Evolutionary conservation across 257 asterid species (phyloP), one percentile per base, ranked within the genome.

Genomic region (Solanum ossicruentum): DNA sequence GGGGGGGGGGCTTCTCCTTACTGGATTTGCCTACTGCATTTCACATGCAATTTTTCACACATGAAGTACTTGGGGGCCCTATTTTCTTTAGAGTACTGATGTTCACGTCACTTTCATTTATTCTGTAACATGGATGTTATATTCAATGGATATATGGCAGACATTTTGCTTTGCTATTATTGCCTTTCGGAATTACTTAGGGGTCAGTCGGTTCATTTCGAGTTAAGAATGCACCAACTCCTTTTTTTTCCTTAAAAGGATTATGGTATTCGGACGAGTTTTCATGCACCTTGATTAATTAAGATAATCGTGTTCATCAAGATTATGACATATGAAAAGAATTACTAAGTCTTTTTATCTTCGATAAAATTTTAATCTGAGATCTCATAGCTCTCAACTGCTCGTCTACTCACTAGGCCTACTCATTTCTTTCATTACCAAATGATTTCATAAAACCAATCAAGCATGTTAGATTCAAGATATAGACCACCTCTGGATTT

Each of bases 11-110:
- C 39, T 73, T 54, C 61, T 85, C 82, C 71, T n/a, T 52, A 41
- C 57, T 80, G 71, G 82, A 45, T 85, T 57, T 85, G 39, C 85
- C 52, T 15, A 55, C 15, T 54, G 84, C 84, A 71, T 21, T 43
- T 85, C 89, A 81, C 79, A 13, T 80, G 81, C 85, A 70, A 36
- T n/a, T 70, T 70, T 49, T 9, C 61, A 75, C 80, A 72, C 18
- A 72, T 45, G 57, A 72, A 12, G 15, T 78, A 13, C 47, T 49
- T 78, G 47, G 57, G 81, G 41, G 23, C 15, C 43, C 43, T 4
- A 13, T 75, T 75, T 39, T 75, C 61, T 21, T 49, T 49, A 7
- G 9, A 49, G 45, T 47, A 21, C 28, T 49, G 23, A 75, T 8
- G 9, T 36, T 51, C 79, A 32, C 21, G 82, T 80, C 36, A 85